A percentile compares a stretch with the other conserved stretches of the same genome.
phyloP scores from a whole-genome alignment of 2,329 filamentous ascomycete genomes.

The Penicillium sp. region DNA sequence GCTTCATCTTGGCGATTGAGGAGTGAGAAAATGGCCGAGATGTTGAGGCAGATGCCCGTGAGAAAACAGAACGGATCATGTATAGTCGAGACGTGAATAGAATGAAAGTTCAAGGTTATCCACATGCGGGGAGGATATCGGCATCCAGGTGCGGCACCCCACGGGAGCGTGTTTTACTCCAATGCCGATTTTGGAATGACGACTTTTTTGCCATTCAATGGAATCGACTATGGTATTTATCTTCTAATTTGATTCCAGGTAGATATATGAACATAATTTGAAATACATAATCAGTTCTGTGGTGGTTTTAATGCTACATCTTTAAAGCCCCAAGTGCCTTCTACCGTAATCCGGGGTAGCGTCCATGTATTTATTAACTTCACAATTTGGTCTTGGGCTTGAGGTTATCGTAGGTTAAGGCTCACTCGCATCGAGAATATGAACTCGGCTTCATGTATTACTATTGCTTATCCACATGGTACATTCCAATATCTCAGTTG shows the following conservation, averaged over 20 bases:
- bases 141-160: conserved; percentile 23
- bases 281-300: background rate
- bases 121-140: conserved; percentile 18
- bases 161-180: conserved; percentile 1
- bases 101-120: conserved; percentile 10
- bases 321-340: background rate
- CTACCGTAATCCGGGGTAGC: background rate
- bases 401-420: background rate
- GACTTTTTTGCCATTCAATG: background rate
- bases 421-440: background rate
- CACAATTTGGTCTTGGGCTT: background rate
- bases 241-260: background rate
- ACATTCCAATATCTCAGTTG: background rate
- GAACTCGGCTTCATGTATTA: background rate
- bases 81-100: conserved; percentile 9
- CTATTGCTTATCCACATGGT: background rate
- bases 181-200: background rate
- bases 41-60: conserved; percentile 6
- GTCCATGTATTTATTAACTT: background rate
- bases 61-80: conserved; percentile 18
- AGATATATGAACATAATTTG: background rate
- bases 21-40: conserved; percentile 14
- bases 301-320: no score
- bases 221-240: background rate
- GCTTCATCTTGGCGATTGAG: conserved; percentile 60